These are phyloP conservation scores for Tetracladium maxilliforme DNA, from an alignment of 2,329 filamentous ascomycete genomes.

Conservation along the genomic window DNA sequence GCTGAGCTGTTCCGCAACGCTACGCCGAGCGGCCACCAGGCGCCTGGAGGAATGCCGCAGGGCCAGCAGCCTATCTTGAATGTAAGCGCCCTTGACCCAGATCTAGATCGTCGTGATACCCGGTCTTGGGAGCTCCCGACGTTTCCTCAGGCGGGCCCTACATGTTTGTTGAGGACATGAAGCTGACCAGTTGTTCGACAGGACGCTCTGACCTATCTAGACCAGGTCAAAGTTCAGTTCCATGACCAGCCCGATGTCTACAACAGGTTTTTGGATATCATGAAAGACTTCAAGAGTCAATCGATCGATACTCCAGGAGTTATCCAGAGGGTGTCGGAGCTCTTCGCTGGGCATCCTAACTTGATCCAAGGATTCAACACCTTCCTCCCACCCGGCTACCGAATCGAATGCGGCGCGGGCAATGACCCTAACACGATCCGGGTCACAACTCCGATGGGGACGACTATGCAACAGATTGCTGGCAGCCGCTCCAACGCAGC, in stretches of 20 bases:
- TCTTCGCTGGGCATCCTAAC: constrained; percentile 91
- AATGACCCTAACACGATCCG: constrained; percentile 93
- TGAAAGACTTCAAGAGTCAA: constrained; percentile 99
- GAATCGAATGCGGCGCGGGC: constrained; percentile 88
- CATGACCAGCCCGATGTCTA: constrained; percentile 95
- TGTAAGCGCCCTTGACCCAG: constrained; percentile 24
- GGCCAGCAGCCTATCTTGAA: constrained; percentile 77
- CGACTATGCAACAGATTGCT: constrained; percentile 79
- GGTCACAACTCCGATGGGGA: constrained; percentile 96
- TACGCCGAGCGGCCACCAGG: too few species aligned
- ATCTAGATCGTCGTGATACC: not conserved
- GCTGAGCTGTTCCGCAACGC: too few species aligned
- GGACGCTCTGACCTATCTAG: constrained; percentile 86
- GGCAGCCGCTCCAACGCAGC: constrained; percentile 15
- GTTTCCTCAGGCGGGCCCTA: not conserved
- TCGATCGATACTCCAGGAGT: constrained; percentile 97
- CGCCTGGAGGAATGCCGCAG: constrained; percentile 47
- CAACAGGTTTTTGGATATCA: constrained; percentile 92
- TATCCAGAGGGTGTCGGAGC: constrained; percentile 86
- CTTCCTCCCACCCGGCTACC: constrained; percentile 86
- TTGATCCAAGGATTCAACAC: constrained; percentile 98
- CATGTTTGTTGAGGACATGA: not conserved
- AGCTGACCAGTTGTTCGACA: constrained; percentile 11
- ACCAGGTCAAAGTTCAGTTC: constrained; percentile 97
- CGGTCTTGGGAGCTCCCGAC: not conserved